phyloP scores from a whole-genome alignment of 2,329 filamentous ascomycete species.

The Colletotrichum eremochloae region DNA sequence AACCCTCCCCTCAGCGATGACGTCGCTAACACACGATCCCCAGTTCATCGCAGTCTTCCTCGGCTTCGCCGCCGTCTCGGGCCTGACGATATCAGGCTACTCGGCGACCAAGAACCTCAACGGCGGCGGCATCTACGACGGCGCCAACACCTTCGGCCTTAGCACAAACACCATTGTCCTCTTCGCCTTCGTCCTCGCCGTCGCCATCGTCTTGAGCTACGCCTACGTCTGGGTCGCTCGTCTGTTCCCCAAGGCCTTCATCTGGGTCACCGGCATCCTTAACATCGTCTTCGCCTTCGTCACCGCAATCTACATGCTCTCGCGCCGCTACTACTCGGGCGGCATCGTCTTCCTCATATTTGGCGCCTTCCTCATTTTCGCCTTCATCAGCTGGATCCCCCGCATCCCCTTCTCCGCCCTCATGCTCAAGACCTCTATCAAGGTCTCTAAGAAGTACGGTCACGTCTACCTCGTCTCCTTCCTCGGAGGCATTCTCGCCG shows the following conservation, averaged over 20 bases:
- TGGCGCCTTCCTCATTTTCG: slow-evolving; percentile 81
- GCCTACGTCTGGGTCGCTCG: slow-evolving; percentile 82
- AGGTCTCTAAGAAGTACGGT: slow-evolving; percentile 85
- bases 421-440: slow-evolving; percentile 88
- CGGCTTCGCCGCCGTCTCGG: slow-evolving; percentile 84
- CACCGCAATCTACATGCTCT: slow-evolving; percentile 89
- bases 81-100: slow-evolving; percentile 81
- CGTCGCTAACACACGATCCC: background rate
- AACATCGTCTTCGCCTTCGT: slow-evolving; percentile 89
- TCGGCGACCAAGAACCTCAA: slow-evolving; percentile 71
- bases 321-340: slow-evolving; percentile 80
- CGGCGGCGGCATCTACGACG: slow-evolving; percentile 80
- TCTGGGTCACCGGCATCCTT: slow-evolving; percentile 91
- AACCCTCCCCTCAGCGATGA: slow-evolving; percentile 45
- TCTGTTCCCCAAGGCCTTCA: slow-evolving; percentile 87
- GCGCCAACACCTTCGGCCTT: slow-evolving; percentile 74
- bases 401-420: slow-evolving; percentile 92
- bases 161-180: slow-evolving; percentile 89
- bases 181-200: slow-evolving; percentile 81
- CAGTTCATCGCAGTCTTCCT: slow-evolving; percentile 78
- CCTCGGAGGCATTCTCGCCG: slow-evolving; percentile 82
- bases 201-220: slow-evolving; percentile 82
- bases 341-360: slow-evolving; percentile 92
- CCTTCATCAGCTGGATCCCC: slow-evolving; percentile 89
- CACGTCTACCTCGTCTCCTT: slow-evolving; percentile 90